Evolutionary conservation across 129 eudicot genomes (phyloP).

Genomic region (Tanacetum coccineum): DNA sequence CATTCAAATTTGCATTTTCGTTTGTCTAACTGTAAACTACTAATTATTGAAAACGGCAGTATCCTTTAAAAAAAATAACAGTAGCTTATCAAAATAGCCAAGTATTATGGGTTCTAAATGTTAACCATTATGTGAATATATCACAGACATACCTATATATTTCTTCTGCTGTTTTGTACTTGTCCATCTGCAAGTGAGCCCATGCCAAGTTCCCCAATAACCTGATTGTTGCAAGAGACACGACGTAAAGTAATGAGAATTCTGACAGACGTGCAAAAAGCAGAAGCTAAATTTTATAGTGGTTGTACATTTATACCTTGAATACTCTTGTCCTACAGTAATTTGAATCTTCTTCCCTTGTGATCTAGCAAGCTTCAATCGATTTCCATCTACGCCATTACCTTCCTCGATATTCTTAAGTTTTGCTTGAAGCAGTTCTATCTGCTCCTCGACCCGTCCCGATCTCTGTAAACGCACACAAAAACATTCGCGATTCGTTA

Average conservation of each 20-base stretch:
- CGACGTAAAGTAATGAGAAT: slow-evolving; percentile 9
- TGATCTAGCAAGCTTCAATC: slow-evolving; percentile 56
- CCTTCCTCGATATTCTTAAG: slow-evolving; percentile 67
- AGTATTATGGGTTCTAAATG: neutral
- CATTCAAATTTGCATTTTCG: no score
- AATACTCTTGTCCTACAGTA: slow-evolving; percentile 71
- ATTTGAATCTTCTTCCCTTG: slow-evolving; percentile 77
- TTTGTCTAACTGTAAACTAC: no score
- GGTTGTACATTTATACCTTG: slow-evolving; percentile 37
- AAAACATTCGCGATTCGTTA: neutral
- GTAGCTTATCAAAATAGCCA: neutral
- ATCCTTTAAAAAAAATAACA: neutral
- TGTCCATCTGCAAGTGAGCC: slow-evolving; percentile 72
- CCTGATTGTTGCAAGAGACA: slow-evolving; percentile 37
- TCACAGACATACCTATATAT: slow-evolving; percentile 46
- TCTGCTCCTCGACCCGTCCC: slow-evolving; percentile 75
- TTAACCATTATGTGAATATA: neutral
- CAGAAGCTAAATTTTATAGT: neutral
- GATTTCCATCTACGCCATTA: slow-evolving; percentile 50
- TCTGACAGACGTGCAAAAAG: neutral
- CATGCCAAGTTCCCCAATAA: slow-evolving; percentile 93
- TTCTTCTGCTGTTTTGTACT: slow-evolving; percentile 70
- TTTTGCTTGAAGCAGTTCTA: slow-evolving; percentile 57
- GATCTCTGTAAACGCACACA: slow-evolving; percentile 51
- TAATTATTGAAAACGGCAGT: no score